Percentiles rank a stretch among this genome's conserved stretches.
These are phyloP conservation scores for Cordyceps pruinosa DNA, from an alignment of 2,329 filamentous ascomycete species.

Conservation along the genomic window DNA sequence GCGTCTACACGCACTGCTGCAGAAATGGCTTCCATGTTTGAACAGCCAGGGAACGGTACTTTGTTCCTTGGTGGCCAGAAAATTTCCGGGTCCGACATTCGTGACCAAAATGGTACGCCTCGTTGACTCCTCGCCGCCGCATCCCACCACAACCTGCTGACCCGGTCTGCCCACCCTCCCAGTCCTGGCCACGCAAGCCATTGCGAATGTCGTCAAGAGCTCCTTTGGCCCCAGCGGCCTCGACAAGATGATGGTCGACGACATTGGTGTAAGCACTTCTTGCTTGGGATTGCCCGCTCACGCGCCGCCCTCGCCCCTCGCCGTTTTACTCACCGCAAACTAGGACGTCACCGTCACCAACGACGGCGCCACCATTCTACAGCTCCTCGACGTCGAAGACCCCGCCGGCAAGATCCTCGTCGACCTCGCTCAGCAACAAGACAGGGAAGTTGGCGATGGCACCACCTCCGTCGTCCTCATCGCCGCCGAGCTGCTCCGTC, in stretches of 20 bases:
- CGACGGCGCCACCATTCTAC: slow-evolving; percentile 94
- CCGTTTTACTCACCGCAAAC: slow-evolving; percentile 18
- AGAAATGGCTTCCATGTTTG: slow-evolving; percentile 88
- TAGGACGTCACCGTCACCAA: slow-evolving; percentile 98
- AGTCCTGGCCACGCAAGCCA: slow-evolving; percentile 93
- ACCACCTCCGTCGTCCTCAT: slow-evolving; percentile 97
- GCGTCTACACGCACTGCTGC: slow-evolving; percentile 4
- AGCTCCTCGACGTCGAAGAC: slow-evolving; percentile 92
- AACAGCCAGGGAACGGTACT: slow-evolving; percentile 90
- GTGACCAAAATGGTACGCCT: slow-evolving; percentile 81
- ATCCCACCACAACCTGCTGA: slow-evolving; percentile 15
- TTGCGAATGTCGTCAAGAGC: slow-evolving; percentile 97
- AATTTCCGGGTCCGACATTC: slow-evolving; percentile 92
- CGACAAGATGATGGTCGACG: slow-evolving; percentile 99
- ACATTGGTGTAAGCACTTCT: slow-evolving; percentile 69
- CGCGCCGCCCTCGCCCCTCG: slow-evolving; percentile 6
- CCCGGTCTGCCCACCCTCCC: slow-evolving; percentile 11
- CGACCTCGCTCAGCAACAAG: slow-evolving; percentile 94
- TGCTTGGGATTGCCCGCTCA: neutral
- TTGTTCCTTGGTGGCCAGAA: slow-evolving; percentile 96
- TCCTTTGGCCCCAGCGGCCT: slow-evolving; percentile 95
- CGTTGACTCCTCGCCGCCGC: slow-evolving; percentile 8
- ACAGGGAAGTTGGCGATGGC: slow-evolving; percentile 97
- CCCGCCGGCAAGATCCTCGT: slow-evolving; percentile 97
- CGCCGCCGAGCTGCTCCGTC: slow-evolving; percentile 84